Conservation (phyloP, 2,329 filamentous ascomycete species). For the Fusarium redolens region DNA sequence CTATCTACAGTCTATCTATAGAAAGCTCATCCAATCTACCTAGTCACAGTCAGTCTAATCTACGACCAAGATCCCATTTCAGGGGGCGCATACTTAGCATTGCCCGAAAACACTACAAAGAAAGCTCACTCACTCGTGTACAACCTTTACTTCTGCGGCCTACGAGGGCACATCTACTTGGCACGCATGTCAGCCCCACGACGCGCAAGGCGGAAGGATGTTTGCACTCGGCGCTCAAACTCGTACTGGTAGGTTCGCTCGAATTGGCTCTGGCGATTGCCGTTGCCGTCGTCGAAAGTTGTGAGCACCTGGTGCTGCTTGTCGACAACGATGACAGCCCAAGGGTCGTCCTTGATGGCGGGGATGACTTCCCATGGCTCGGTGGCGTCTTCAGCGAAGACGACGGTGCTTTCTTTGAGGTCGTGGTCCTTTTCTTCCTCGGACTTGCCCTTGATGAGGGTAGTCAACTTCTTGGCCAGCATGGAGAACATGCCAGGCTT, state of each 20-base stretch:
- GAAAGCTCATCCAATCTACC: background rate
- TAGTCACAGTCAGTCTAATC: background rate
- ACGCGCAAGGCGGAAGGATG: fast-evolving
- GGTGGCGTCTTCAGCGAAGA: background rate
- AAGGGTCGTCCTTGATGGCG: fast-evolving
- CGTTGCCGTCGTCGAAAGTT: fast-evolving
- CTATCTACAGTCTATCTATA: background rate
- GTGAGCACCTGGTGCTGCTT: fast-evolving
- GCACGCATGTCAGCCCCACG: background rate
- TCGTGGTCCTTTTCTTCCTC: background rate
- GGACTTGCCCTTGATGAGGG: background rate
- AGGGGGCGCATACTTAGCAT: background rate
- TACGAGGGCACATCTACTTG: background rate
- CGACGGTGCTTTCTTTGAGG: background rate
- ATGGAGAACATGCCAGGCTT: background rate
- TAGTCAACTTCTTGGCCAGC: background rate
- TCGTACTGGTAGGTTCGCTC: fast-evolving
- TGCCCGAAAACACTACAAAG: background rate
- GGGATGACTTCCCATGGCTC: background rate
- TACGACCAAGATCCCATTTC: background rate
- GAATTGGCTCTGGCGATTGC: fast-evolving
- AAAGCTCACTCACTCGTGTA: background rate
- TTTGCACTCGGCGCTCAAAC: fast-evolving
- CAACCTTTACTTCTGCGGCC: background rate
- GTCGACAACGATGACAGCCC: background rate